Evolutionary conservation across 108 stramenopile genomes (phyloP), one percentile per base, ranked within the genome.

Genomic region (Fistulifera pelliculosa): DNA sequence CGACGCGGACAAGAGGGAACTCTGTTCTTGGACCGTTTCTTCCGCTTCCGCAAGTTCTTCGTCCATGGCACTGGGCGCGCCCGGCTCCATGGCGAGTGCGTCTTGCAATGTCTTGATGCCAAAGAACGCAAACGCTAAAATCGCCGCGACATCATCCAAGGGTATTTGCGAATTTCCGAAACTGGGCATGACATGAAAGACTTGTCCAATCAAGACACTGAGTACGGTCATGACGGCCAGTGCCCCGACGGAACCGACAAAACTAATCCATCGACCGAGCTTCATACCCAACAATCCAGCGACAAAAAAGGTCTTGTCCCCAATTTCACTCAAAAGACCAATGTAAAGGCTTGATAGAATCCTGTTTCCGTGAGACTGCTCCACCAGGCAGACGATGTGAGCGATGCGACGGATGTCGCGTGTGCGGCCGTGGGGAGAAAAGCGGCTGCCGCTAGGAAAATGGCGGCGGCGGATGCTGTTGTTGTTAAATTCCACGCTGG

Each of bases 251-350:
- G 89, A 84, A 27, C 96, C 99, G 16, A 90, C 63, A 56, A 96
- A 98, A 1, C 94, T 85, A 23, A 95, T 76, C 24, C 96, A 60
- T 18, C 90, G 67, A 23, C 80, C 80, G 10, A 76, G 69, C 61
- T 94, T 89, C 59, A 90, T 87, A 7, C 96, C 97, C 35, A 99
- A 55, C 40, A 99, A 78, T 23, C 93, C 97, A 1, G 99, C 99
- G 54, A 99, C 94, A 75, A 98, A 98, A 62, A 99, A 99, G 44
- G 99, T 99, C 61, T 99, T 98, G 76, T 99, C 99, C 27, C 99
- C 99, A 59, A 99, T 94, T 63, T 99, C 99, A 47, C 96, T 95
- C 24, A 99, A 65, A 99, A 96, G 7, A 98, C 96, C 49, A 99
- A 65, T 51, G 79, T 73, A 60, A 90, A 90, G 48, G 93, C 80